Base-by-base conservation (phyloP, 441 rosid species). In the Jatropha podagrica region DNA sequence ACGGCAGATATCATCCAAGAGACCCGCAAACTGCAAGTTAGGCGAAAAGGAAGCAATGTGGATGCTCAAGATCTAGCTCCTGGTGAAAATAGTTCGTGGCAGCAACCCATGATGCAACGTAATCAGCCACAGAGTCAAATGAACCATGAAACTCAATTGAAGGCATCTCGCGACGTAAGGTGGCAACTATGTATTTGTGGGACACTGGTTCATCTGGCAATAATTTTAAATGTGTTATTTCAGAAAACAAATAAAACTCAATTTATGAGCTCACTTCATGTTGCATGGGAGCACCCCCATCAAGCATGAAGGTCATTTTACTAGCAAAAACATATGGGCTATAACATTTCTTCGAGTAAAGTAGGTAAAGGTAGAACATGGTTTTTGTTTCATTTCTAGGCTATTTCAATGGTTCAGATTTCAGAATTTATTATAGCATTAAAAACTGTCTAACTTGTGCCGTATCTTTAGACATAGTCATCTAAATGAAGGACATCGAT, bases 81-180 rank as follows among this genome's bases (percentile, higher is more conserved):
- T 52, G 85, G 81, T 64, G 74, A 74, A 32, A 88, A 75, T 76
- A 80, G 78, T 75, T 74, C 93, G 61, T 82, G 84, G 88, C 86
- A 85, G 68, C 89, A 80, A 71, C 81, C 83, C 49, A 27, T 84
- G 87, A 84, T 84, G 66, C 89, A 79, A 63, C 80, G 82, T 72
- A 52, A 77, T 71, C 88, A 78, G 76, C 78, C 80, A 14, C 85
- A 65, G 77, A 80, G 59, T 80, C 92, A 82, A 72, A 78, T 81
- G 85, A 83, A 87, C 85, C 90, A 83, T 71, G 96, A 95, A 76
- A 88, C 81, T 76, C 98, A 92, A 82, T 89, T 95, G 90, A 95
- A 95, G 91, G 98, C 98, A 83, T 89, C 99, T 86, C 99, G 99
- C 88, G 99, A 95, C 83, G 98, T 95, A 91, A 93, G 95, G 90